Base-by-base conservation (phyloP, 2,329 filamentous ascomycete species). In the Parastagonospora nodorum region DNA sequence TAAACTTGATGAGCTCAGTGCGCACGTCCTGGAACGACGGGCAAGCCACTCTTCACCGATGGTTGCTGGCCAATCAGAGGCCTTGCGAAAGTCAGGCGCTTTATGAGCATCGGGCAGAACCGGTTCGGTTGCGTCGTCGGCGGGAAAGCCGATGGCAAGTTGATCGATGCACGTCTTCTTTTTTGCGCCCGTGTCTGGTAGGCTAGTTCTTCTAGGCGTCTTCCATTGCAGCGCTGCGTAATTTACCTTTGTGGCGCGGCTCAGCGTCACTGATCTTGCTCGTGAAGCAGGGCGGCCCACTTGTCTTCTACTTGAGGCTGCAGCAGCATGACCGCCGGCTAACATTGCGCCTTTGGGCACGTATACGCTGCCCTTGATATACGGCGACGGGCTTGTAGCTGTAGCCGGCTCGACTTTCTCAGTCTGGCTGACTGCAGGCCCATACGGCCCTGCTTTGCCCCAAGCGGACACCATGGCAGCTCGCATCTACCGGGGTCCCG, bases 21-120 rank as follows among this genome's bases (percentile, higher is more conserved):
- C 24, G 42, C 42, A 44, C 42, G 32, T 44, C 42, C 42, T 28
- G 19, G 30, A 36, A 10, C 15, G 42, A 8, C 14, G 28, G 15
- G 5, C 19, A 24, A 24, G 19, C 19, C 19, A 24, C 19, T 24
- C 45, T 42, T 42, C 38, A 42, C 38, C 45, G 45, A 48, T 31
- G 11, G 35, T 35, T 32, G 31, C 19, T 19, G 14, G 50, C 58
- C 49, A 61, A 61, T 61, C 50, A 60, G 43, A 46, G 32, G 10
- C 2, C 45, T 11, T 45, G 28, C 12, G 54, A 53, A 58, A 51
- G 51, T 60, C 47, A 60, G 54, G 44, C 32, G 30, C 42, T 47
- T 44, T 49, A 12, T 27, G 15, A 30, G 31, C 49, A 35, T 58
- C 59, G 59, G 59, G 55, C 50, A 57, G 47, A 60, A 54, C 57